Evolutionary conservation across 2,329 filamentous ascomycete genomes (phyloP).

Genomic region (Incumbomyces lentus): DNA sequence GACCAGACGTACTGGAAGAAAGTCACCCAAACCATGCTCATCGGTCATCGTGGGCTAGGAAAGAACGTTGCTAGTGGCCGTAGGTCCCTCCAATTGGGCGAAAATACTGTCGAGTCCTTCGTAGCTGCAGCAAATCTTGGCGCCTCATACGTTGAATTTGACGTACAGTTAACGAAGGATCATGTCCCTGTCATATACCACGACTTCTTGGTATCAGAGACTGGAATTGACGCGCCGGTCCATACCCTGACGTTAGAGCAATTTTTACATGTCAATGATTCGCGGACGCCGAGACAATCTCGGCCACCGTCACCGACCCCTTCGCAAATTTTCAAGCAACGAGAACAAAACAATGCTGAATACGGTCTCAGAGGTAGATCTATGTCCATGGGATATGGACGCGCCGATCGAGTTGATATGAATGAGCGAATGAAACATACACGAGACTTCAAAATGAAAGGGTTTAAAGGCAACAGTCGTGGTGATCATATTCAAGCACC

Average conservation of each 20-base stretch:
- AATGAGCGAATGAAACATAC: slow-evolving; percentile 95
- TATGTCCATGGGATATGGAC: slow-evolving; percentile 49
- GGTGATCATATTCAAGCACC: slow-evolving; percentile 92
- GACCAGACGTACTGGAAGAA: slow-evolving; percentile 96
- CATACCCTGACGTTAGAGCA: slow-evolving; percentile 92
- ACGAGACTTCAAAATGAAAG: slow-evolving; percentile 84
- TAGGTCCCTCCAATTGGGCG: slow-evolving; percentile 82
- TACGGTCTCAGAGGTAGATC: slow-evolving; percentile 38
- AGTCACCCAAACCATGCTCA: slow-evolving; percentile 74
- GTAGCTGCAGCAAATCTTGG: slow-evolving; percentile 92
- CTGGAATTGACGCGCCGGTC: slow-evolving; percentile 90
- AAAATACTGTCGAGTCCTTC: slow-evolving; percentile 92
- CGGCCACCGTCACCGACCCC: slow-evolving; percentile 36
- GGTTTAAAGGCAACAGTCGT: slow-evolving; percentile 89
- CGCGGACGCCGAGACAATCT: slow-evolving; percentile 35
- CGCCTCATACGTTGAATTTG: slow-evolving; percentile 61
- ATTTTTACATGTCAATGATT: slow-evolving; percentile 76
- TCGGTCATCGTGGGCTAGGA: slow-evolving; percentile 65
- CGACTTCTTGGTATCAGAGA: slow-evolving; percentile 95
- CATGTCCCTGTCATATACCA: slow-evolving; percentile 98
- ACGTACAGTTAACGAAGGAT: slow-evolving; percentile 97
- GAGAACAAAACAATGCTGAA: slow-evolving; percentile 18
- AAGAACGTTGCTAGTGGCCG: slow-evolving; percentile 75
- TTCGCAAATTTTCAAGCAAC: slow-evolving; percentile 12
- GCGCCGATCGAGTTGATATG: slow-evolving; percentile 37